Conservation (phyloP, 768 basidiomycete species). For the Calocybe indica region DNA sequence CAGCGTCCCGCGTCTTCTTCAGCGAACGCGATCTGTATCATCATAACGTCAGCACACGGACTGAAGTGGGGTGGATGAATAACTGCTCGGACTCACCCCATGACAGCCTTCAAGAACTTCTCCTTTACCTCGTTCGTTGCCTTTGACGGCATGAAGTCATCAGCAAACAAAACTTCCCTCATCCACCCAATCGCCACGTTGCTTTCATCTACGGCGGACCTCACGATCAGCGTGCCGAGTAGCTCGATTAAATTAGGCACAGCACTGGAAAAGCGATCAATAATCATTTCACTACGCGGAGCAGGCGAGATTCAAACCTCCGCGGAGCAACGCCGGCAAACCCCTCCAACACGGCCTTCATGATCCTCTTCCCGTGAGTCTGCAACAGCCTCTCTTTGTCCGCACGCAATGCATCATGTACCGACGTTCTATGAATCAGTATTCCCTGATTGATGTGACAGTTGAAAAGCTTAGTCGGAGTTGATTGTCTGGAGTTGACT, state of each 20-base stretch:
- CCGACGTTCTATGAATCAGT: conserved; percentile 60
- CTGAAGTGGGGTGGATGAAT: background rate
- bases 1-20: conserved; percentile 73
- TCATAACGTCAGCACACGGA: background rate
- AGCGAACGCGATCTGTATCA: conserved; percentile 57
- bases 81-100: conserved; percentile 40
- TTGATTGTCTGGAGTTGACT: conserved; percentile 16
- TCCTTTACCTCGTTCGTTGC: conserved; percentile 74
- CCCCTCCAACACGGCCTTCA: conserved; percentile 69
- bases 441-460: conserved; percentile 36
- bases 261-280: conserved; percentile 35
- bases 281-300: background rate
- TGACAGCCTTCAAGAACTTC: conserved; percentile 66
- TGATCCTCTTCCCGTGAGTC: conserved; percentile 56
- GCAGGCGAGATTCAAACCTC: conserved; percentile 5
- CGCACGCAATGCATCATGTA: conserved; percentile 53
- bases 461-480: background rate
- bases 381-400: conserved; percentile 38
- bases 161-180: conserved; percentile 58
- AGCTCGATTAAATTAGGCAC: conserved; percentile 83
- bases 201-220: conserved; percentile 24
- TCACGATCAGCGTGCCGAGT: conserved; percentile 57
- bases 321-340: conserved; percentile 84
- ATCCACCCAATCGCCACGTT: conserved; percentile 57
- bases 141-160: conserved; percentile 67